A percentile compares a stretch with the other conserved stretches of the same genome.
Conservation (phyloP, 192 early-diverging fungal species). For the Entomortierella chlamydospora region DNA sequence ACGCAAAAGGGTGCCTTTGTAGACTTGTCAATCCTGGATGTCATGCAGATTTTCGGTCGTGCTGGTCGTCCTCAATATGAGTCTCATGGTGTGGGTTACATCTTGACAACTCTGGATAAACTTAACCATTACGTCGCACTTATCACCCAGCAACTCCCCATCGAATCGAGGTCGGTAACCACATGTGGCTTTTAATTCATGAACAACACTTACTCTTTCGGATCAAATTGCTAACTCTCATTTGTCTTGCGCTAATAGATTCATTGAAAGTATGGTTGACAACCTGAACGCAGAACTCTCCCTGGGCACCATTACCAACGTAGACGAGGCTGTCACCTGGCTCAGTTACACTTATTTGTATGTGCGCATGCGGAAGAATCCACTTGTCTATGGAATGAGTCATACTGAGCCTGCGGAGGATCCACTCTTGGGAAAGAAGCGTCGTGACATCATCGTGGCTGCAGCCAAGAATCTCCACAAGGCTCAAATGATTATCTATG, state of each 20-base stretch:
- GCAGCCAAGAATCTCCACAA: constrained; percentile 82
- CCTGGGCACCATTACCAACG: constrained; percentile 93
- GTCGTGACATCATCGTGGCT: constrained; percentile 81
- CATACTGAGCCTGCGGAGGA: constrained; percentile 82
- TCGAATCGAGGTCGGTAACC: constrained; percentile 79
- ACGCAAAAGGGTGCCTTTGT: constrained; percentile 93
- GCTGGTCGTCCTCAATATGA: constrained; percentile 97
- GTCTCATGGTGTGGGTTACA: constrained; percentile 91
- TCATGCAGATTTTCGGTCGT: constrained; percentile 99
- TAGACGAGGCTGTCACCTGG: constrained; percentile 97
- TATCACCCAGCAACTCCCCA: constrained; percentile 97
- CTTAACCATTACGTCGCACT: constrained; percentile 92
- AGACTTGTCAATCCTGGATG: constrained; percentile 97
- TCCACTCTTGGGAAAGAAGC: constrained; percentile 80
- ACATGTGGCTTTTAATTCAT: neutral
- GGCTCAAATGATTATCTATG: constrained; percentile 95
- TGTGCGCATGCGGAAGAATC: constrained; percentile 96
- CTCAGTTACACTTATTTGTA: constrained; percentile 97
- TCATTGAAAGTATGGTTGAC: constrained; percentile 86
- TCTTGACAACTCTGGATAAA: constrained; percentile 94
- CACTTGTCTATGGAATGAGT: constrained; percentile 91
- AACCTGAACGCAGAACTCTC: constrained; percentile 98
- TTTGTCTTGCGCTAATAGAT: constrained; percentile 51
- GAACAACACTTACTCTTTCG: too few species aligned
- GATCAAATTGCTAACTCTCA: neutral